A percentile compares a stretch with the other conserved stretches of the same genome.
phyloP scores from a whole-genome alignment of 2,329 filamentous ascomycete genomes.

The Aspergillus fijiensis region DNA sequence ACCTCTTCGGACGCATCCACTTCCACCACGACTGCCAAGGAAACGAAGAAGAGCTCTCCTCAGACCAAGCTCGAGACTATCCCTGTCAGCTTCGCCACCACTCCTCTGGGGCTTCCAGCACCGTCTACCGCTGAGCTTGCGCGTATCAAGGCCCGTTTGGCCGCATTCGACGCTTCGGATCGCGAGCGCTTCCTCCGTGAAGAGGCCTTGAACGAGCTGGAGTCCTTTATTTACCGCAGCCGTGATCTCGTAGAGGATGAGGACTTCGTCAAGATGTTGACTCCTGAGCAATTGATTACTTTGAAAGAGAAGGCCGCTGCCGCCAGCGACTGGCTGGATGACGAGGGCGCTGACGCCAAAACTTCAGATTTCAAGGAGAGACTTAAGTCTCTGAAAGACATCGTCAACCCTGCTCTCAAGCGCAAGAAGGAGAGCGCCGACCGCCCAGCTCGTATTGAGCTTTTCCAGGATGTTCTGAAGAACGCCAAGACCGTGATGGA shows the following conservation, averaged over 20 bases:
- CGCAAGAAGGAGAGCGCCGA: constrained; percentile 70
- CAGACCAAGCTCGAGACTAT: constrained; percentile 54
- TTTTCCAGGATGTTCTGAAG: constrained; percentile 68
- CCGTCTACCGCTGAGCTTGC: constrained; percentile 39
- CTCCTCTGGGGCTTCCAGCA: constrained; percentile 44
- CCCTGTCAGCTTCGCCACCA: constrained; percentile 51
- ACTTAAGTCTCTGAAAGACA: constrained; percentile 71
- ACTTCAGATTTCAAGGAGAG: constrained; percentile 73
- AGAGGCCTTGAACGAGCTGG: constrained; percentile 88
- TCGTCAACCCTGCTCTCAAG: constrained; percentile 74
- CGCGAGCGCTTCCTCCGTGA: constrained; percentile 72
- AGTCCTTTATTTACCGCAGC: constrained; percentile 85
- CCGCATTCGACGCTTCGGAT: constrained; percentile 84
- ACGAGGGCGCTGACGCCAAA: constrained; percentile 73
- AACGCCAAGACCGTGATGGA: constrained; percentile 69
- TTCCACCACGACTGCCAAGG: constrained; percentile 50
- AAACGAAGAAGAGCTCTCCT: constrained; percentile 37
- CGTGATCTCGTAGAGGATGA: constrained; percentile 79
- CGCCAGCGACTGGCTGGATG: constrained; percentile 87
- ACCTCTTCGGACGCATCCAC: constrained; percentile 48
- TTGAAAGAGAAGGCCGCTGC: constrained; percentile 68
- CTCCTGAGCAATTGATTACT: constrained; percentile 62
- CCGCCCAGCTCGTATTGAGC: constrained; percentile 68
- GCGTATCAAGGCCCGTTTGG: constrained; percentile 68
- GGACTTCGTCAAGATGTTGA: constrained; percentile 70